Base-by-base conservation (phyloP, 192 early-diverging fungal species). In the Thamnidium elegans region DNA sequence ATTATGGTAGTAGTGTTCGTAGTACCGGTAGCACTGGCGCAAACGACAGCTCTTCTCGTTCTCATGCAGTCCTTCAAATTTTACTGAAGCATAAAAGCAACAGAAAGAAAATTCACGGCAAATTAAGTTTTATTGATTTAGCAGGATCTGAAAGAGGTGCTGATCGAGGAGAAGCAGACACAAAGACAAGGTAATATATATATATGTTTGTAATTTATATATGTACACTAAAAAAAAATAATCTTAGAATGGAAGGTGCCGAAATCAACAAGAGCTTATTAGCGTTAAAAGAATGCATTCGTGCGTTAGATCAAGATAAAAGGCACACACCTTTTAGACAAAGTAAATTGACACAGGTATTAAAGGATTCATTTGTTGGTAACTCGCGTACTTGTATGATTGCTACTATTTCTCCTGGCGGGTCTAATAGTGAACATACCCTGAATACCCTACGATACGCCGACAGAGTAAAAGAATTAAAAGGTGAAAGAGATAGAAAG, bases 321-420 rank as follows among this genome's bases (percentile, higher is more conserved):
- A 87, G 86, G 61, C 97, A 99, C 70, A 93, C 92, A 45, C 97
- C 97, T n/a, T 99, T 97, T 81, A 85, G 97, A 58, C 94, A 97
- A 66, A 91, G 88, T 73, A 97, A 99, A 79, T 73, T 99, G 53
- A 99, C 97, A 0, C 95, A 97, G 81, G 90, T 90, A 3, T 75
- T 99, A 21, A 98, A 98, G 67, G 97, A 99, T 75, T 98, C 95
- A 14, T 96, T 99, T 73, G 88, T 98, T 68, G 97, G 97, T 14
- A 94, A 99, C 72, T 96, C 95, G 23, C 83, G 93, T 11, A 96
- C 97, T 0, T 99, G 96, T 71, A 99, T 99, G 97, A 90, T 99
- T 65, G 97, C 97, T 2, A 99, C 94, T 5, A 89, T 99, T 39
- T 96, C 96, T 20, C 96, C 97, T 15, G 94, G 94, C 45, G 88